These are phyloP conservation scores for Colletotrichum phormii DNA, from an alignment of 2,329 filamentous ascomycete species.

Conservation along the genomic window DNA sequence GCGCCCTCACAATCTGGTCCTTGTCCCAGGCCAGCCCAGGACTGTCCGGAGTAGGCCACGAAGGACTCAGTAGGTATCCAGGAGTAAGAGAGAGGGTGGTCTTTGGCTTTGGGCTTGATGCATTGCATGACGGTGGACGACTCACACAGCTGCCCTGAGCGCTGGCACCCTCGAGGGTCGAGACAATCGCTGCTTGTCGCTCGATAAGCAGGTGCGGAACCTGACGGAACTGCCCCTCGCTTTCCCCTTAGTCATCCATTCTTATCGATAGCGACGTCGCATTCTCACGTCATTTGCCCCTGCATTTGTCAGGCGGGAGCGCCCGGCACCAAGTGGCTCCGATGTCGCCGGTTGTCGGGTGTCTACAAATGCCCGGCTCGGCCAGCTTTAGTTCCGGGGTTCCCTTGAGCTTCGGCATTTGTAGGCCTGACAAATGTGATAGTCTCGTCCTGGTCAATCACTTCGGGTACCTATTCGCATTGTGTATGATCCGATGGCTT, in stretches of 20 bases:
- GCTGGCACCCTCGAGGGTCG: not conserved
- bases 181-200: not conserved
- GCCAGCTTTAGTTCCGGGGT: constrained; percentile 7
- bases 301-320: constrained; percentile 32
- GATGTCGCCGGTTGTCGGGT: constrained; percentile 23
- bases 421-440: not conserved
- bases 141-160: constrained; percentile 28
- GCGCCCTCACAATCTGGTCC: not conserved
- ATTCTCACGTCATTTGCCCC: not conserved
- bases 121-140: constrained; percentile 11
- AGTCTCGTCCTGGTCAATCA: not conserved
- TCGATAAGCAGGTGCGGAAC: constrained; percentile 7
- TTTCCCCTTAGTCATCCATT: not conserved
- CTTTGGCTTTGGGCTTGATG: not conserved
- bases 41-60: not conserved
- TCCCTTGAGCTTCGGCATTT: not conserved
- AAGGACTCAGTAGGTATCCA: too few species aligned
- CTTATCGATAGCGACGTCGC: constrained; percentile 19
- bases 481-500: not conserved
- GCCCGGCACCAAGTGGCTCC: constrained; percentile 21
- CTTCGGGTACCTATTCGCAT: too few species aligned
- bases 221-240: not conserved
- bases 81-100: not conserved
- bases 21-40: not conserved
- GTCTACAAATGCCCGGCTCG: not conserved